phyloP scores from a whole-genome alignment of 2,329 filamentous ascomycete species.

The Penicillium sp. region DNA sequence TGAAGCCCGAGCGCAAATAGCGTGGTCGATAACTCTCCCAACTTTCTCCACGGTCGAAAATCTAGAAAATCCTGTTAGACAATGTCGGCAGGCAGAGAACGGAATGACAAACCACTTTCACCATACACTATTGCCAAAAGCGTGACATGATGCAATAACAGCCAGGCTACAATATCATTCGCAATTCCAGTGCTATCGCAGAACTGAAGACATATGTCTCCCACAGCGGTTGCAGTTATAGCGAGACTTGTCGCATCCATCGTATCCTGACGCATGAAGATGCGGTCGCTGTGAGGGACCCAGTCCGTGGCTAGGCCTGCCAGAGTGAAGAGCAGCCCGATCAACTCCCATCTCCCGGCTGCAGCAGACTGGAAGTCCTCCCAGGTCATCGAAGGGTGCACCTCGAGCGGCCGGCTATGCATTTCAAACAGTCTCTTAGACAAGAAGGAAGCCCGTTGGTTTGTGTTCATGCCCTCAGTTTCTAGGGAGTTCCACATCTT shows the following conservation, averaged over 20 bases:
- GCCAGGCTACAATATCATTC: slow-evolving; percentile 30
- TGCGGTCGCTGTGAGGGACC: slow-evolving; percentile 7
- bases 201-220: slow-evolving; percentile 30
- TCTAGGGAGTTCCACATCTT: slow-evolving; percentile 15
- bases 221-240: slow-evolving; percentile 20
- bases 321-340: slow-evolving; percentile 22
- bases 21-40: slow-evolving; percentile 46
- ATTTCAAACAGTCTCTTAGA: slow-evolving; percentile 23
- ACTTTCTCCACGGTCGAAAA: slow-evolving; percentile 44
- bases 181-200: slow-evolving; percentile 24
- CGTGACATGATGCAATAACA: slow-evolving; percentile 21
- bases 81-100: background rate
- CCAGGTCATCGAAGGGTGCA: slow-evolving; percentile 19
- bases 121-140: slow-evolving; percentile 26
- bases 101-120: slow-evolving; percentile 16
- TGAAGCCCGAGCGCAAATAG: slow-evolving; percentile 44
- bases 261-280: slow-evolving; percentile 3
- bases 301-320: slow-evolving; percentile 14
- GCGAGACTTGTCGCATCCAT: slow-evolving; percentile 5
- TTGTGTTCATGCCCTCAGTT: slow-evolving; percentile 8
- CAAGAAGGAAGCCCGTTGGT: slow-evolving; percentile 9
- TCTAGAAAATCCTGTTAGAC: slow-evolving; percentile 25
- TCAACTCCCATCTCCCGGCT: slow-evolving; percentile 23
- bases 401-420: slow-evolving; percentile 10
- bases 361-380: slow-evolving; percentile 17